phyloP scores from a whole-genome alignment of 306 rosid species.

The Hippophae tibetana region DNA sequence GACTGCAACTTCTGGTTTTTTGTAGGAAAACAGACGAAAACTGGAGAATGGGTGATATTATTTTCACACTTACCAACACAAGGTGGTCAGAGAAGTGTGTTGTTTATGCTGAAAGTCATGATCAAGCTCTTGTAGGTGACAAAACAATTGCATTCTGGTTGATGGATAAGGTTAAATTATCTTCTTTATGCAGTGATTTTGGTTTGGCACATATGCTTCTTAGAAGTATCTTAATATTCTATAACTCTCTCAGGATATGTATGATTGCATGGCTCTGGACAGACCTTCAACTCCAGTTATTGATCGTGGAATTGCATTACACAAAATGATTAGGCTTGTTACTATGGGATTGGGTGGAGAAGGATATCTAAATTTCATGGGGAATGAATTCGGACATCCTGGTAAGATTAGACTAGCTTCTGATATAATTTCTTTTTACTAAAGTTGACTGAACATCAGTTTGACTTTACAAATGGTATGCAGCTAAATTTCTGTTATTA shows the following conservation, averaged over 20 bases:
- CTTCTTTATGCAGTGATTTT: neutral
- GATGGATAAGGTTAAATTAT: constrained; percentile 80
- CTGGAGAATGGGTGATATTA: constrained; percentile 77
- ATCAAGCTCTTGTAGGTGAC: constrained; percentile 99
- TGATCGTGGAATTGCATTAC: constrained; percentile 96
- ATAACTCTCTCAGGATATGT: constrained; percentile 78
- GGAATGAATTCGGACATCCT: constrained; percentile 99
- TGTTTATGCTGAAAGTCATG: constrained; percentile 97
- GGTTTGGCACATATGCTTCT: neutral
- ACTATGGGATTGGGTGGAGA: constrained; percentile 96
- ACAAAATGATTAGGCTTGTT: constrained; percentile 96
- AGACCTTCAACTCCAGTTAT: constrained; percentile 67
- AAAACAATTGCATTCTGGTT: constrained; percentile 98
- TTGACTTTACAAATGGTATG: constrained; percentile 4
- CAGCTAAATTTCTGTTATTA: constrained; percentile 10
- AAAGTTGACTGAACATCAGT: constrained; percentile 9
- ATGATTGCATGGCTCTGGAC: constrained; percentile 87
- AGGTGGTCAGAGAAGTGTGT: constrained; percentile 94
- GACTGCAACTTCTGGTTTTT: neutral
- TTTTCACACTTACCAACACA: constrained; percentile 78
- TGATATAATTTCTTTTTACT: constrained; percentile 9
- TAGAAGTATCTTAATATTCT: constrained; percentile 9
- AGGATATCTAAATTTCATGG: constrained; percentile 97
- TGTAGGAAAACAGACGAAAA: constrained; percentile 68
- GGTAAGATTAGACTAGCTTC: constrained; percentile 39